Evolutionary conservation across 306 rosid genomes (phyloP), one percentile per base, ranked within the genome.

Genomic region (apple (Malus domestica)): DNA sequence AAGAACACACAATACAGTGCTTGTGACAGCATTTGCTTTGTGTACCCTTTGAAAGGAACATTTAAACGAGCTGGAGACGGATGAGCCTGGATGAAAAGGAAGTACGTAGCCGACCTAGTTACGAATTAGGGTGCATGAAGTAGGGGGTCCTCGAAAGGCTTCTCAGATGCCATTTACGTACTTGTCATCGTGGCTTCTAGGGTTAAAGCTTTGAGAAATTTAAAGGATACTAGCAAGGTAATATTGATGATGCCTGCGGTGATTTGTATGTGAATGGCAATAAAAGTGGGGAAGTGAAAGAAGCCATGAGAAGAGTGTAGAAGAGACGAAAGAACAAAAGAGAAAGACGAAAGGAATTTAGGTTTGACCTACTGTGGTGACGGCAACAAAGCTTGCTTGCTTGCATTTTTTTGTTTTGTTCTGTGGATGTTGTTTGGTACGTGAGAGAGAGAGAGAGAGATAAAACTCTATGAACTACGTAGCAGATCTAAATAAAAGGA

Each of bases 141-240:
- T 58, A 57, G 61, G 75, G 70, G 32, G 69, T 25, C 38, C 25
- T 75, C 68, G 54, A 70, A 58, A 78, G 65, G 44, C 30, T 79
- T 60, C 72, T 70, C 60, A 78, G 55, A 87, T 82, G 70, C 80
- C 80, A 81, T 84, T 81, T 80, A 73, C 8, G 67, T 40, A 80
- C 87, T 81, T 70, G 84, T 85, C 85, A 75, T 78, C 75, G 64
- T 73, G 85, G 15, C 78, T 85, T 82, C 84, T 54, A 80, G 60
- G 76, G 82, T 67, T 84, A 83, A 89, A 87, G 93, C 93, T 90
- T 85, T 89, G 78, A 81, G 89, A 86, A 78, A 82, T 80, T 78
- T 58, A 59, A 80, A 72, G 38, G 42, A 69, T 45, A 57, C 59
- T 76, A 42, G 80, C 60, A n/a, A n/a, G 6, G 62, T 22, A 58